Base-by-base conservation (phyloP, 1,139 yeast species). In the Tardiomyces blankii region DNA sequence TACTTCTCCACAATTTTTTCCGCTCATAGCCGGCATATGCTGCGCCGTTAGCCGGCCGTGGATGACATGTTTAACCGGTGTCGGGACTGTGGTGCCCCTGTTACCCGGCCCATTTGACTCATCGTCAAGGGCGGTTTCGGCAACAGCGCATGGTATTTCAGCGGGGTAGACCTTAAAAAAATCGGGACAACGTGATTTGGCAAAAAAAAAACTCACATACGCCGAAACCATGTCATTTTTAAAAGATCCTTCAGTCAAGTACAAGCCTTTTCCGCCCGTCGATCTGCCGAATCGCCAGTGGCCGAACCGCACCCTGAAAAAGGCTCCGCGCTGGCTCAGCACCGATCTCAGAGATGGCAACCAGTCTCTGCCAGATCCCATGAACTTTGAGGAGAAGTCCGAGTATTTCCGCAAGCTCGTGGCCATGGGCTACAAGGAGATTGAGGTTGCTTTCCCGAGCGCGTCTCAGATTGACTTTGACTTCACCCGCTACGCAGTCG, bases 281-380 rank as follows among this genome's bases (percentile, higher is more conserved):
- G 64, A 79, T 42, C 71, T 89, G 52, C 80, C 86, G 23, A 75
- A 82, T 58, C 78, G 98, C 56, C 77, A 80, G 53, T 91, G 98
- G 98, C 98, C 98, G 11, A 68, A 75, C 50, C 79, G 77, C 46
- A 68, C 79, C 38, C 73, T 91, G 55, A 76, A 77, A 45, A 80
- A 80, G 63, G 83, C 96, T 2, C 97, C 98, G 48, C 75, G 97
- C 64, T 91, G 97, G 97, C 75, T 91, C 46, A 84, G 96, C 8
- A 91, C 97, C 2, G 97, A 91, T 64, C 75, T 91, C 58, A 77
- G 97, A 65, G 98, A 91, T 63, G 98, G 98, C 48, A 91, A 91
- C 70, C 97, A 91, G 69, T 85, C 96, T 11, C 74, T 91, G 55
- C 97, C 97, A 9, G 97, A 91, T 66, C 97, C 97, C 45, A 91